Evolutionary conservation across 108 stramenopile species (phyloP), one percentile per base, ranked within the genome.

Genomic region (Cyclostephanos invisitatus): DNA sequence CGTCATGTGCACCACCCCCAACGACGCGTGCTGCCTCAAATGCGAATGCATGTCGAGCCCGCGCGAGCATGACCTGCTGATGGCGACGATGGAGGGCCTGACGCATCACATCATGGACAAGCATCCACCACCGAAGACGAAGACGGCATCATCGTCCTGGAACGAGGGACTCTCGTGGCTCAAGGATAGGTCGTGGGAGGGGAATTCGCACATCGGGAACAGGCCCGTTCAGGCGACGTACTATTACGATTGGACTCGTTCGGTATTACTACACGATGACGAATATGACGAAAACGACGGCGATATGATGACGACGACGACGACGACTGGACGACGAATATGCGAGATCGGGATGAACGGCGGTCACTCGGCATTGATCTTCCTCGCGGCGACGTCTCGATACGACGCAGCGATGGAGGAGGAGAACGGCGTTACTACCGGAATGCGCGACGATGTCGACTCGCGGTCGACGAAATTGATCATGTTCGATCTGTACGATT

Each of bases 301-400:
- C 3, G 51, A 18, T n/a, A n/a, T n/a, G n/a, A n/a, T 21, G 24
- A 37, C n/a, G 36, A 15, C 49, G 37, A 38, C 18, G 62, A 14
- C 24, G 24, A 7, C 3, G 51, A 18, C 5, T 3, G 17, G 20
- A 15, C 51, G 44, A 35, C 47, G n/a, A 4, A 51, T 72, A 51
- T 72, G 71, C 36, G 71, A 72, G 22, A 72, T 72, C 22, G 71
- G 71, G 11, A 72, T 72, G 71, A 72, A 72, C 62, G 71, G 71
- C 0, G 71, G 71, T 15, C 71, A 72, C 44, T 61, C 59, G 14
- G 61, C 62, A 17, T 18, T 72, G 3, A 72, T 72, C 18, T 63
- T 72, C 35, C 35, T 72, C 25, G 71, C 71, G 36, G 71, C 61
- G 17, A 14, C 62, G 37, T 20, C 37, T 3, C 1, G 18, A 12